Conservation (phyloP, 352 stramenopile genomes). For the Phytophthora citricola region DNA sequence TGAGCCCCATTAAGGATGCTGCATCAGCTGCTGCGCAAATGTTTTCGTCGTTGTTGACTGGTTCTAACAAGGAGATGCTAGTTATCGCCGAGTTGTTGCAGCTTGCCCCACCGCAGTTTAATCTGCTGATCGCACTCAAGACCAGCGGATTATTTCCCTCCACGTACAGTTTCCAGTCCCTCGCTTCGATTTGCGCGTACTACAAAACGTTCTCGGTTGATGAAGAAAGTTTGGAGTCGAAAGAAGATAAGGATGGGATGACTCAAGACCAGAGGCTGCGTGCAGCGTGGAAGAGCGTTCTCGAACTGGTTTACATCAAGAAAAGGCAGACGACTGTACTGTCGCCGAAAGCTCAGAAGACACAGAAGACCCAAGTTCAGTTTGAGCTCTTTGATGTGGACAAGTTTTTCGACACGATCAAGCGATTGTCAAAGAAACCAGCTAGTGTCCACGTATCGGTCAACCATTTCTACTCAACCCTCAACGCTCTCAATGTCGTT, state of each 20-base stretch:
- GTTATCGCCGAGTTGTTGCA: slow-evolving; percentile 55
- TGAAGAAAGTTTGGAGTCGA: slow-evolving; percentile 43
- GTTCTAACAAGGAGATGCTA: slow-evolving; percentile 56
- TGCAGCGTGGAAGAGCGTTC: slow-evolving; percentile 51
- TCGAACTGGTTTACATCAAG: slow-evolving; percentile 71
- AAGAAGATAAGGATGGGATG: slow-evolving; percentile 9
- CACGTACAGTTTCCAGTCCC: slow-evolving; percentile 51
- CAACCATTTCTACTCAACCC: slow-evolving; percentile 61
- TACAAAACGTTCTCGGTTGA: slow-evolving; percentile 56
- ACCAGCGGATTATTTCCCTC: slow-evolving; percentile 51
- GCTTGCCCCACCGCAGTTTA: slow-evolving; percentile 64
- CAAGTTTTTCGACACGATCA: slow-evolving; percentile 62
- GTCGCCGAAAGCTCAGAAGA: slow-evolving; percentile 13
- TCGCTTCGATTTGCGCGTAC: slow-evolving; percentile 69
- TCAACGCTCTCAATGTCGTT: slow-evolving; percentile 64
- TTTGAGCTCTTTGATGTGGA: slow-evolving; percentile 74
- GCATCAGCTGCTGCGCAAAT: slow-evolving; percentile 47
- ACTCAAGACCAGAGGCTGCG: slow-evolving; percentile 45
- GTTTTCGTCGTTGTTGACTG: slow-evolving; percentile 39
- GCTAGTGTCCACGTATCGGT: slow-evolving; percentile 52
- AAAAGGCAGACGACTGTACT: slow-evolving; percentile 42
- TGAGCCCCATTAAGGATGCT: slow-evolving; percentile 37
- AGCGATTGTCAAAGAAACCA: slow-evolving; percentile 58
- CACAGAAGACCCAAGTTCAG: slow-evolving; percentile 16
- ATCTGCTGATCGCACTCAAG: slow-evolving; percentile 68